Base-by-base conservation (phyloP, 1,284 basidiomycete genomes). In the Ustilago hordei region DNA sequence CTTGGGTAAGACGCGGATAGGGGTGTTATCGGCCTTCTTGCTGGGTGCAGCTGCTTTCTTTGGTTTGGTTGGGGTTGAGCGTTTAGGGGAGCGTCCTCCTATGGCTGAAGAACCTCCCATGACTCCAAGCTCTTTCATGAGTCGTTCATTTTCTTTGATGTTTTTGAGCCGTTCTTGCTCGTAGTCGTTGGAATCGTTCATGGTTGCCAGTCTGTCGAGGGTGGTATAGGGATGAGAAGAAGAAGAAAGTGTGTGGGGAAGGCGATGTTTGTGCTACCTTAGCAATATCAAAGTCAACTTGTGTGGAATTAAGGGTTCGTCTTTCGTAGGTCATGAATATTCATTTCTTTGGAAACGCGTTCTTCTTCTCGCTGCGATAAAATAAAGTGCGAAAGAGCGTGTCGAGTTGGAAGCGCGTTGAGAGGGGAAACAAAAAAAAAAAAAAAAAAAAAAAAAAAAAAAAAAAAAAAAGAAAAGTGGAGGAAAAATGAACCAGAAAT, bases 141-240 rank as follows among this genome's bases (percentile, higher is more conserved):
- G 74, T 4, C 68, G 54, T 55, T 83, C 78, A 80, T 85, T 85
- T 36, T 81, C 74, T n/a, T 66, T 73, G 64, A 85, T 85, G 64
- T 85, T 85, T 41, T 65, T 76, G 47, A 81, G 80, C 15, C 84
- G 70, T 55, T 84, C 78, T 38, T 74, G 60, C 78, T 85, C 84
- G 63, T 78, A 78, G 47, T 78, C 75, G 64, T 66, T 78, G 54
- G 60, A 56, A 3, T 78, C 75, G 61, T 61, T 67, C 75, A 78
- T 78, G 2, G n/a, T 68, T 8, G 38, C 19, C 2, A 8, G 5
- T 47, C 7, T 41, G 19, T 45, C 5, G n/a, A 19, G 43, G 13
- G 7, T 23, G 36, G 31, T n/a, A 11, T 45, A 6, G 17, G 41
- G 36, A 28, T 28, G 3, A 28, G 23, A 28, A 28, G 23, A 28